Percentiles rank a stretch among this genome's conserved stretches.
These are phyloP conservation scores for Globisporangium spiculum DNA, from an alignment of 352 stramenopile species.

Conservation along the genomic window DNA sequence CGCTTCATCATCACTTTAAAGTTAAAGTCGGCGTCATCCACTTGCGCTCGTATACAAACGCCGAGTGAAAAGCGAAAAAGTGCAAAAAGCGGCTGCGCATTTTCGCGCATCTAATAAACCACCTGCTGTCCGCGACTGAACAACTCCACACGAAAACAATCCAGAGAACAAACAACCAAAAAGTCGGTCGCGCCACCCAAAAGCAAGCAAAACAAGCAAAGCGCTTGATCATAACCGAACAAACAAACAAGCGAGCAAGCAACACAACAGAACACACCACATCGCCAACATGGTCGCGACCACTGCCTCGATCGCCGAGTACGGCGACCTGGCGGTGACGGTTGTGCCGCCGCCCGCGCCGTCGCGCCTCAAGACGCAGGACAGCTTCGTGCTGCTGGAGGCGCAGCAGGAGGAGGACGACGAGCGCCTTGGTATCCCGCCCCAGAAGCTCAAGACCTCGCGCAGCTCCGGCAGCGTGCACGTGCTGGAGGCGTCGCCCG, in stretches of 20 bases:
- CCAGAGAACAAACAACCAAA: not conserved
- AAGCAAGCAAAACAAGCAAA: constrained; percentile 5
- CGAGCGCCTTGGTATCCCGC: not conserved
- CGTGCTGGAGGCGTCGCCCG: constrained; percentile 13
- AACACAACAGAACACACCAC: not conserved
- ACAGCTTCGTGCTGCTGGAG: constrained; percentile 16
- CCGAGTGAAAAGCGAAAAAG: not conserved
- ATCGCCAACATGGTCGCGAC: constrained; percentile 5
- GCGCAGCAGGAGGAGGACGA: not conserved
- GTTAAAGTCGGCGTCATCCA: constrained; percentile 1
- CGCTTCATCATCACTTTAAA: not conserved
- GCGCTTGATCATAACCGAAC: not conserved
- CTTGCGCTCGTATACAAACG: not conserved
- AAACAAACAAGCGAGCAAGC: constrained; percentile 4
- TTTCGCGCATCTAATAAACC: not conserved
- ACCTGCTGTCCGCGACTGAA: not conserved
- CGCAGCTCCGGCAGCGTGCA: constrained; percentile 8
- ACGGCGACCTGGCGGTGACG: not conserved
- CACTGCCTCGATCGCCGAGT: not conserved
- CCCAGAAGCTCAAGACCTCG: constrained; percentile 3
- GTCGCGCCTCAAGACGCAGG: constrained; percentile 2
- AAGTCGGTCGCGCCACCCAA: constrained; percentile 7
- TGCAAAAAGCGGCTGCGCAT: not conserved
- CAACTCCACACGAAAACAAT: not conserved
- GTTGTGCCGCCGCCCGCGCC: not conserved